Conservation (phyloP, 345 rosid genomes). For the Angophora floribunda region DNA sequence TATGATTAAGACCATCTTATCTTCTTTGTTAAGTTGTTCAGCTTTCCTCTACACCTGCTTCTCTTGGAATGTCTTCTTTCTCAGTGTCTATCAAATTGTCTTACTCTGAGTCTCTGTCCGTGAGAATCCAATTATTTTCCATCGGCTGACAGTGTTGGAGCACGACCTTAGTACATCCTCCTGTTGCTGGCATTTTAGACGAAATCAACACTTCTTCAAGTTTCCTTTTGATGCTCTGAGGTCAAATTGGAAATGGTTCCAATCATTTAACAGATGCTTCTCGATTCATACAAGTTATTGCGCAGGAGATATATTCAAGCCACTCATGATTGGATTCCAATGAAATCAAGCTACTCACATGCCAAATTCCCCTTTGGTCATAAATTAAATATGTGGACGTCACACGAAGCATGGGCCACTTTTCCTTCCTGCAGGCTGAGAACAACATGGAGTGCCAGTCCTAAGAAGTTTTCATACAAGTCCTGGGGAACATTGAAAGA, state of each 20-base stretch:
- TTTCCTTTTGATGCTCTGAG: not conserved
- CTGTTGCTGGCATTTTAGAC: not conserved
- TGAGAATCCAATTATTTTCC: not conserved
- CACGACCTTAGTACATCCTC: not conserved
- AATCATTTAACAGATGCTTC: not conserved
- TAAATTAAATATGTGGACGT: no score
- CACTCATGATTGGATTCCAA: not conserved
- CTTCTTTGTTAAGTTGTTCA: not conserved
- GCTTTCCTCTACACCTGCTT: not conserved
- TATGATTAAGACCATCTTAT: not conserved
- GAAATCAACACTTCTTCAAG: not conserved
- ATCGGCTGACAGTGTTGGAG: rapidly evolving
- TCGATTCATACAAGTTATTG: not conserved
- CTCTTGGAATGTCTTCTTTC: not conserved
- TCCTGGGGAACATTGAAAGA: no score
- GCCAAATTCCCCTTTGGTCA: not conserved
- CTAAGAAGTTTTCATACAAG: no score
- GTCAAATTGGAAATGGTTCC: not conserved
- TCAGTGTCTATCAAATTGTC: not conserved
- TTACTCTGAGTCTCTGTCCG: not conserved
- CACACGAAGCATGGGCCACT: no score
- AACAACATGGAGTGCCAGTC: no score
- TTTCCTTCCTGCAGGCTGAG: no score
- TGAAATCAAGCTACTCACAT: not conserved
- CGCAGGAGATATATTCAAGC: rapidly evolving